Evolutionary conservation across 768 basidiomycete species (phyloP).

Genomic region (Suillus ampliporus): DNA sequence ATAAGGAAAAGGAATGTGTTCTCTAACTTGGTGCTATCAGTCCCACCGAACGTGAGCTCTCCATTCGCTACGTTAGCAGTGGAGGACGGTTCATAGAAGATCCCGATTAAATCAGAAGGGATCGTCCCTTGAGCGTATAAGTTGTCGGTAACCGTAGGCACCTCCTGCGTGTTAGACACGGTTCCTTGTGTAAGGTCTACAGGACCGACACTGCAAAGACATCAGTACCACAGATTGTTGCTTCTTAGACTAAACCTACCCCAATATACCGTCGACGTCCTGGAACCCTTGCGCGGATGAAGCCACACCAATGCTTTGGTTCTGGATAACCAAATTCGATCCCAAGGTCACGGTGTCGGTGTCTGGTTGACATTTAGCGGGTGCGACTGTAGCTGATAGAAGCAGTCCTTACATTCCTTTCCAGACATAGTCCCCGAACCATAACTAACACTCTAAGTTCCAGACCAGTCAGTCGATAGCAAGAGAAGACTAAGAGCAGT

Average conservation of each 20-base stretch:
- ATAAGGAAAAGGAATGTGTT: background rate
- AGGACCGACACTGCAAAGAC: constrained; percentile 48
- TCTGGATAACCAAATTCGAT: constrained; percentile 43
- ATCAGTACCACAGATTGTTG: background rate
- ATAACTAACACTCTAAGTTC: constrained; percentile 52
- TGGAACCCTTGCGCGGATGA: constrained; percentile 44
- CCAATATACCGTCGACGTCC: constrained; percentile 56
- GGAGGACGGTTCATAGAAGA: constrained; percentile 54
- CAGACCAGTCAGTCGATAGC: background rate
- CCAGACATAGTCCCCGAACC: constrained; percentile 61
- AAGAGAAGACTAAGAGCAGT: constrained; percentile 31
- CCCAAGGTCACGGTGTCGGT: constrained; percentile 50
- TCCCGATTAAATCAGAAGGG: constrained; percentile 49
- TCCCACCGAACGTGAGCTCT: constrained; percentile 56
- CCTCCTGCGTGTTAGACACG: constrained; percentile 37
- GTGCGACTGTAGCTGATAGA: background rate
- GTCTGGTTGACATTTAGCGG: constrained; percentile 30
- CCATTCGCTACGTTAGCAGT: constrained; percentile 44
- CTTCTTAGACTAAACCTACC: constrained; percentile 29
- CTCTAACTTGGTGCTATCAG: constrained; percentile 47
- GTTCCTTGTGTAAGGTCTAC: constrained; percentile 50
- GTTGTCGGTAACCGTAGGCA: constrained; percentile 61
- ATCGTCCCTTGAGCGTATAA: constrained; percentile 53
- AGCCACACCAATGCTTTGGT: constrained; percentile 52
- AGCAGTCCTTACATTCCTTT: constrained; percentile 48